Base-by-base conservation (phyloP, 371 early-diverging fungal genomes). In the Entomophthora muscae region DNA sequence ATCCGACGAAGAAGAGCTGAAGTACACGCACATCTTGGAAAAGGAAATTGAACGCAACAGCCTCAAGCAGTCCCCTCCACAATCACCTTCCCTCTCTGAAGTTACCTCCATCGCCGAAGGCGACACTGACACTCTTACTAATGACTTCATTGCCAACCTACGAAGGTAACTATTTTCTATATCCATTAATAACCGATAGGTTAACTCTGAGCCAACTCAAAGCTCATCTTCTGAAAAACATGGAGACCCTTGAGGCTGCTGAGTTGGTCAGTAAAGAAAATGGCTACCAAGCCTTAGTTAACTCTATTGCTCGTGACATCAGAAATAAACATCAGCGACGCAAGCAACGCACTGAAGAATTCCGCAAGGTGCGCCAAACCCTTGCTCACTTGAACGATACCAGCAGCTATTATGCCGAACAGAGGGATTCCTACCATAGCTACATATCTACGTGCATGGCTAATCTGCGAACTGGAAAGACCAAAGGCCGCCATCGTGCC, bases 271-370 rank as follows among this genome's bases (percentile, higher is more conserved):
- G 68, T 1, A 63, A 72, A 24, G 67, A 72, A 64, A 72, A 75
- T 57, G 72, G 74, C 24, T 94, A 92, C 71, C 95, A 95, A 72
- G 87, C 84, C 30, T 82, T 98, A 75, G 76, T 98, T 56, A 93
- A 89, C 65, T 76, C 86, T 59, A 93, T 98, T 68, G 95, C 91
- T 0, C 76, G 75, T 58, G 95, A 95, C 69, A 91, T 98, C 73
- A 82, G 91, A 24, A 91, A 89, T 64, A 95, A 95, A 73, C 89
- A 91, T 66, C 77, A 85, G 21, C 83, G 93, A 5, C 83, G 95
- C 29, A 69, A 80, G 33, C 84, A 88, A 67, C 79, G 93, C 23
- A 76, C 82, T 2, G 68, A 72, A 0, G 97, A 97, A 66, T 68
- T 91, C 56, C 67, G 72, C 22, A 77, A 82, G 51, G 77, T 95